phyloP scores from a whole-genome alignment of 352 stramenopile genomes.

The Pythium brassicae region DNA sequence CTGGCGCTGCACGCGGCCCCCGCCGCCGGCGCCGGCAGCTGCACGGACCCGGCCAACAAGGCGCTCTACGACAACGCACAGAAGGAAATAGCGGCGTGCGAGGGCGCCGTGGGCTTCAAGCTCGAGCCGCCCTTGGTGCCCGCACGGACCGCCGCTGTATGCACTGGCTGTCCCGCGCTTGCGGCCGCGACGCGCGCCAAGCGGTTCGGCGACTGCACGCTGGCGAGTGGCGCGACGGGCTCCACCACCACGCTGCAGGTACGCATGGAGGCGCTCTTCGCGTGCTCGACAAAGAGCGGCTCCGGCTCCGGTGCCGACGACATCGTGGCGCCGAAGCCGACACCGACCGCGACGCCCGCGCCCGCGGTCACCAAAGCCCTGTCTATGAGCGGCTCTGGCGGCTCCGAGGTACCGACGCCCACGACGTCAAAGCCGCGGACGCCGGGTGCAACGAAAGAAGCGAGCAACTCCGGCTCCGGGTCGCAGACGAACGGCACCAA shows the following conservation, averaged over 20 bases:
- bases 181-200: not conserved
- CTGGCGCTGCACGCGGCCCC: not conserved
- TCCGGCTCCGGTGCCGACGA: conserved; percentile 1
- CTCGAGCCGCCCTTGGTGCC: not conserved
- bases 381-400: not conserved
- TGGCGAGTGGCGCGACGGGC: not conserved
- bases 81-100: not conserved
- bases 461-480: not conserved
- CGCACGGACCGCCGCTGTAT: not conserved
- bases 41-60: conserved; percentile 5
- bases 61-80: conserved; percentile 2
- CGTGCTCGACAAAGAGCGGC: not conserved
- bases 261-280: not conserved
- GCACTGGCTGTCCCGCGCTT: not conserved
- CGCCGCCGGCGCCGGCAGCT: not conserved
- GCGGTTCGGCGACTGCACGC: conserved; percentile 1
- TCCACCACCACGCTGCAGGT: not conserved
- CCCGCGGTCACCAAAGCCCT: not conserved
- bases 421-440: not conserved
- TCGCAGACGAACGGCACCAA: not conserved
- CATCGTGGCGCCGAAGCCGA: not conserved
- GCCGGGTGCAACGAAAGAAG: not conserved
- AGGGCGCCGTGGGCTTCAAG: not conserved
- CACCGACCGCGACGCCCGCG: not conserved
- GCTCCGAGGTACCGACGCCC: not conserved